Base-by-base conservation (phyloP, 2,329 filamentous ascomycete genomes). In the Sarocladium kiliense region DNA sequence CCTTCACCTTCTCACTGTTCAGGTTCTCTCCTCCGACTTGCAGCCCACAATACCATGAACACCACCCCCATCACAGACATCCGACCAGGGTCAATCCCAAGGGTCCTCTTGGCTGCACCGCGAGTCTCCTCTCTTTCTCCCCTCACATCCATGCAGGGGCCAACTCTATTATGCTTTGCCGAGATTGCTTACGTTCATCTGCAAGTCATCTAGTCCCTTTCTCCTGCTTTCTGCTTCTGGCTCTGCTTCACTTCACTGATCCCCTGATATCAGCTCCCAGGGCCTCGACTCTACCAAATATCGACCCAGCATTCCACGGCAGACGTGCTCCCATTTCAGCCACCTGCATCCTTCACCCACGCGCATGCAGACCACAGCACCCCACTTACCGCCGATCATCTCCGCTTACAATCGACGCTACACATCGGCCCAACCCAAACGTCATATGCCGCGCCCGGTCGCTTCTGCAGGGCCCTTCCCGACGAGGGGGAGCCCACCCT, bases 381-480 rank as follows among this genome's bases (percentile, higher is more conserved):
- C 58, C 58, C 51, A 55, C 56, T 49, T 57, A 39, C 44, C 54
- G 64, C 59, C 64, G 65, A 68, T 68, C 65, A 64, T 65, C 60
- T 67, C 66, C 63, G 62, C 59, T 63, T 65, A 57, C 55, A 59
- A 68, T 66, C 65, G 62, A 57, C 64, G 59, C 65, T 60, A 65
- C 64, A 60, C 64, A 65, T 44, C 12, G 4, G 7, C 41, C 9
- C 41, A 30, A 25, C 26, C n/a, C 9, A 12, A 49, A 49, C 44
- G 44, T 49, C 44, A 49, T 45, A 26, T 49, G 23, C 26, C 23
- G 44, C 7, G 44, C n/a, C 44, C 26, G 25, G 12, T n/a, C 7
- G 6, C 5, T 9, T 39, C 36, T 39, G 36, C 36, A 39, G 36
- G 36, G 36, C 36, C 7, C 54, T 51, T 49, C 42, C 19, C 36